Base-by-base conservation (phyloP, 2,329 filamentous ascomycete genomes). In the Neonectria coccinea region DNA sequence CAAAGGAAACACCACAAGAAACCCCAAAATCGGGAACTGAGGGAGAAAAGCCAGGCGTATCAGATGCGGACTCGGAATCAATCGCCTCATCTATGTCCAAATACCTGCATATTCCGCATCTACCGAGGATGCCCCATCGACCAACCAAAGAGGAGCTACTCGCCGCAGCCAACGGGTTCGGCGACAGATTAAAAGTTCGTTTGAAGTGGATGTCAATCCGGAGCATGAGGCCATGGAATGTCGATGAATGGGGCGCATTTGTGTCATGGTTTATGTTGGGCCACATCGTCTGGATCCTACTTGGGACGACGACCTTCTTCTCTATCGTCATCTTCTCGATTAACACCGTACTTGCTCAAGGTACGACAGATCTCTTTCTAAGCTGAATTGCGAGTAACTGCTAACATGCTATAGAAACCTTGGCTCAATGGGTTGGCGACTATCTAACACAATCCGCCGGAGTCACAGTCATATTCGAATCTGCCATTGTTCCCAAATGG, bases 151-250 rank as follows among this genome's bases (percentile, higher is more conserved):
- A 97, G 77, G 96, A 99, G 78, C 85, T 99, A 29, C 84, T 99
- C 39, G 91, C 92, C 20, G 95, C 96, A 5, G 94, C 96, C 39
- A 97, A 90, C 22, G 94, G 94, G 1, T 97, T 98, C 78, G 96
- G 93, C 90, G 91, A 97, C 67, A 88, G 96, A 53, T 80, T 97
- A 48, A 93, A 91, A 75, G 92, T 98, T 25, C 91, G 94, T 44
- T 97, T 98, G 82, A 99, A 99, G 80, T 99, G 96, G 96, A 91
- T 96, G 73, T 97, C 96, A 2, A 99, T 99, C 73, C 86, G 94
- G 75, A 97, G 94, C 77, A 92, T 92, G 78, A 87, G 96, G 41
- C 96, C 96, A 0, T 99, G 96, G 88, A 99, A 97, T 78, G 88
- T 91, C 22, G 96, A 99, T 78, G 96, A 99, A 81, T 97, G 97